phyloP scores from a whole-genome alignment of 495 filamentous ascomycete species.

The Tuber brumale region DNA sequence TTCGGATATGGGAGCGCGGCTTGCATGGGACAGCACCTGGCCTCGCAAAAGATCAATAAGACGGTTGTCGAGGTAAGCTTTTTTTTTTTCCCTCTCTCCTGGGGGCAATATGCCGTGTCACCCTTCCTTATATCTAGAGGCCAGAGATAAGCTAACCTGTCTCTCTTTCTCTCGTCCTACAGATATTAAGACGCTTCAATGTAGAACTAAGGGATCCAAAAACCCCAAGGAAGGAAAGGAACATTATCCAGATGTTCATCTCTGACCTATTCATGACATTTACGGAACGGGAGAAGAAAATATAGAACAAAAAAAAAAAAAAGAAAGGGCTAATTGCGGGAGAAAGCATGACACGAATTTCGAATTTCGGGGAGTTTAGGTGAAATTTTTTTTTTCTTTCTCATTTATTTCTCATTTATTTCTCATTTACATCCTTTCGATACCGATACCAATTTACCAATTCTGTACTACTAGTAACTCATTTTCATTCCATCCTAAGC shows the following conservation, averaged over 20 bases:
- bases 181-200: conserved; percentile 13
- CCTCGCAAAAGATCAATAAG: conserved; percentile 17
- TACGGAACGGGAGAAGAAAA: neutral
- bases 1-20: conserved; percentile 19
- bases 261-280: conserved; percentile 8
- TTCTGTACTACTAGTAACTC: neutral
- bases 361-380: neutral
- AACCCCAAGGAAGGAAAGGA: conserved; percentile 7
- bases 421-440: neutral
- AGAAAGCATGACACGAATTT: neutral
- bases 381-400: neutral
- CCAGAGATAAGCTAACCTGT: neutral
- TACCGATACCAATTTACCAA: too few species aligned
- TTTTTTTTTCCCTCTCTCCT: neutral
- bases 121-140: neutral
- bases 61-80: conserved; percentile 14
- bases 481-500: neutral
- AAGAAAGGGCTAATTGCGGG: neutral
- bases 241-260: conserved; percentile 11
- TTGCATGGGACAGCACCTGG: conserved; percentile 21
- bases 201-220: conserved; percentile 8
- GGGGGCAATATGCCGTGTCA: neutral
- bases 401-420: neutral
- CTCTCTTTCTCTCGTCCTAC: neutral
- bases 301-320: neutral